A percentile compares a stretch with the other conserved stretches of the same genome.
These are phyloP conservation scores for Fraxinus nigra DNA, from an alignment of 305 asterid species.

Conservation along the genomic window DNA sequence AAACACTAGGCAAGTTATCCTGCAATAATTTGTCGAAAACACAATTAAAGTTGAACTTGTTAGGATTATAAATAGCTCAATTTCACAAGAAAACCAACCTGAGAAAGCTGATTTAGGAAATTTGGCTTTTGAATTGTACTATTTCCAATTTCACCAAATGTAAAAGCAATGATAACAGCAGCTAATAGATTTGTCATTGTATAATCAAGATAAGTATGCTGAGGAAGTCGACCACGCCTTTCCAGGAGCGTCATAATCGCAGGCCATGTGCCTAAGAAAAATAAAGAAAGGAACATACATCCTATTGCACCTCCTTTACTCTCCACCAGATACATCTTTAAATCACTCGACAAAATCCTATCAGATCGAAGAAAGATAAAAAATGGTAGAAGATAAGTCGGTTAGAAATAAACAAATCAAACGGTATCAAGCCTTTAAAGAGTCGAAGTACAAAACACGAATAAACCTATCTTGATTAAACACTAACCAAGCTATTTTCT, in stretches of 20 bases:
- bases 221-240: constrained; percentile 65
- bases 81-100: constrained; percentile 18
- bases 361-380: constrained; percentile 22
- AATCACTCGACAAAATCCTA: constrained; percentile 14
- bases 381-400: not conserved
- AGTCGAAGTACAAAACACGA: not conserved
- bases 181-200: constrained; percentile 76
- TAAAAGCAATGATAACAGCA: constrained; percentile 76
- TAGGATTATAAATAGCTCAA: not conserved
- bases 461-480: not conserved
- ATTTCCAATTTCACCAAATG: constrained; percentile 73
- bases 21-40: constrained; percentile 24
- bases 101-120: constrained; percentile 60
- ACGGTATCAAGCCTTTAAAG: not conserved
- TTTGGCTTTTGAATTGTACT: constrained; percentile 54
- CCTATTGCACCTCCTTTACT: constrained; percentile 63
- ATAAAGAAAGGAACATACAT: constrained; percentile 47
- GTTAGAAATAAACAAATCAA: not conserved
- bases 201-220: constrained; percentile 87
- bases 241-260: constrained; percentile 54
- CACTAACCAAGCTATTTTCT: not conserved
- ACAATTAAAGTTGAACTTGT: not conserved
- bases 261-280: constrained; percentile 68
- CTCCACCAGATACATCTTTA: constrained; percentile 76
- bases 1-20: constrained; percentile 73